Evolutionary conservation across 345 rosid genomes (phyloP).

Genomic region (Diplotaxis tenuifolia): DNA sequence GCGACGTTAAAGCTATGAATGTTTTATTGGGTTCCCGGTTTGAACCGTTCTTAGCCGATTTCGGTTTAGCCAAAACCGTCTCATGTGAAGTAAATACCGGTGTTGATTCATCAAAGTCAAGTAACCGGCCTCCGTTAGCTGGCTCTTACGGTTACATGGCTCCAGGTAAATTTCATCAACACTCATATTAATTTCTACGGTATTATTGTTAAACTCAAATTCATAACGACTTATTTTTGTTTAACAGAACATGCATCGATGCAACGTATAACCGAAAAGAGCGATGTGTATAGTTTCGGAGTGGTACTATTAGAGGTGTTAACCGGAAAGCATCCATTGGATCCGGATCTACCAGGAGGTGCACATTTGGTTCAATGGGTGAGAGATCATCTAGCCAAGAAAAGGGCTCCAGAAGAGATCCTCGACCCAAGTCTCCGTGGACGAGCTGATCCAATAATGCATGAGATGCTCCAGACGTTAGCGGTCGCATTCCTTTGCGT

Average conservation of each 20-base stretch:
- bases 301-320: conserved; percentile 76
- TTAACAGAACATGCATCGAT: conserved; percentile 71
- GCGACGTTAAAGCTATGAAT: conserved; percentile 94
- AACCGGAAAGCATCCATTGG: conserved; percentile 90
- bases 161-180: conserved; percentile 54
- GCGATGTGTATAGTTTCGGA: conserved; percentile 91
- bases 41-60: conserved; percentile 84
- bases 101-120: conserved; percentile 43
- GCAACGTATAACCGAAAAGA: conserved; percentile 77
- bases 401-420: conserved; percentile 56
- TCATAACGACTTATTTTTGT: background rate
- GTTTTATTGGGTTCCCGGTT: conserved; percentile 66
- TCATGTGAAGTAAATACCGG: conserved; percentile 15
- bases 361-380: conserved; percentile 89
- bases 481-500: conserved; percentile 85
- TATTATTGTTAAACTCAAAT: background rate
- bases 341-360: conserved; percentile 81
- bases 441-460: conserved; percentile 74
- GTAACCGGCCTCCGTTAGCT: conserved; percentile 68
- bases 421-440: conserved; percentile 78
- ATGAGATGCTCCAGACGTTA: conserved; percentile 85
- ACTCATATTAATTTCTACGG: background rate
- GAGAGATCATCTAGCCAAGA: conserved; percentile 65
- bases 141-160: conserved; percentile 99
- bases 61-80: conserved; percentile 72